Conservation (phyloP, 345 rosid species). For the thale cress (Arabidopsis thaliana) region DNA sequence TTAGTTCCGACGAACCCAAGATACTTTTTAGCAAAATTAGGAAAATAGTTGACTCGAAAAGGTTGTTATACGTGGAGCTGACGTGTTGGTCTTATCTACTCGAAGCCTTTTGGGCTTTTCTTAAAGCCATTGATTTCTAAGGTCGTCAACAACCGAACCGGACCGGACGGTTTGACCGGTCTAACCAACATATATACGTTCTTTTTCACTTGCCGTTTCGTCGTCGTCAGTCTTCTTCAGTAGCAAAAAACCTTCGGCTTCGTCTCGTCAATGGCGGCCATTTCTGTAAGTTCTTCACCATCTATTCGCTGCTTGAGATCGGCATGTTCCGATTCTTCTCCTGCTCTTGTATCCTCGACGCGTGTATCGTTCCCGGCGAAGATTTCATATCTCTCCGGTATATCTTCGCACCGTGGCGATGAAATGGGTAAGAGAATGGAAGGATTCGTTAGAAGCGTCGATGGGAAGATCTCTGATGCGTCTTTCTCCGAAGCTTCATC, state of each 20-base stretch:
- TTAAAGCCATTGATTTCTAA: not conserved
- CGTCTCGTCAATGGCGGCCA: conserved; percentile 51
- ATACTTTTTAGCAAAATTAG: not conserved
- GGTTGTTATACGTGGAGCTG: not conserved
- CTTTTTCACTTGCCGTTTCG: not conserved
- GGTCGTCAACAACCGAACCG: not conserved
- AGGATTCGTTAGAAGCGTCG: conserved; percentile 46
- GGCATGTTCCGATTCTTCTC: conserved; percentile 33
- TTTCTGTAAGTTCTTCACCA: conserved; percentile 31
- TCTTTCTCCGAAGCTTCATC: conserved; percentile 45
- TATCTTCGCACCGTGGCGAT: conserved; percentile 11
- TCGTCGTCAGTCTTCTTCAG: conserved; percentile 26
- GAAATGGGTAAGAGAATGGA: conserved; percentile 36
- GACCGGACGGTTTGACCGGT: not conserved
- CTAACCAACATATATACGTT: not conserved
- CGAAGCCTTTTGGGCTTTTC: conserved; percentile 31
- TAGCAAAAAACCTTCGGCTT: not conserved
- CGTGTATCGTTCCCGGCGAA: conserved; percentile 38
- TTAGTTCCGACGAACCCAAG: not conserved
- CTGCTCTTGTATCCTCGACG: conserved; percentile 25
- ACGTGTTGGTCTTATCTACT: conserved; percentile 28
- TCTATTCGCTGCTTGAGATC: conserved; percentile 34
- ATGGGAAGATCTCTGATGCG: conserved; percentile 42
- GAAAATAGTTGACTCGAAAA: not conserved
- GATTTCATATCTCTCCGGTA: conserved; percentile 18